phyloP scores from a whole-genome alignment of 1,284 basidiomycete genomes.

The Apiotrichum gamsii region DNA sequence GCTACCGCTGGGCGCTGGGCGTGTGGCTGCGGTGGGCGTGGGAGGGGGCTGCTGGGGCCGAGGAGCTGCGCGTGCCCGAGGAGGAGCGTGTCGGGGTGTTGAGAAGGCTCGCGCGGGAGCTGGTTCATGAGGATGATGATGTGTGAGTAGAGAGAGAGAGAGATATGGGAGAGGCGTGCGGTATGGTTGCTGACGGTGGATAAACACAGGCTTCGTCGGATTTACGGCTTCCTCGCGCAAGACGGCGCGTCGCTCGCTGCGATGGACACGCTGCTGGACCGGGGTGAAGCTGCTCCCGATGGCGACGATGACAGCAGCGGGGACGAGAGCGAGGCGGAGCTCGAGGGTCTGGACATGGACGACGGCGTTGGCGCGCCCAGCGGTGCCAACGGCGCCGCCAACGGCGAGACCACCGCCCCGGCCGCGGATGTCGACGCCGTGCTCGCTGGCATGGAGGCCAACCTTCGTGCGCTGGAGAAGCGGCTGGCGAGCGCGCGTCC shows the following conservation, averaged over 20 bases:
- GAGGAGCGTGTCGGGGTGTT: slow-evolving; percentile 3
- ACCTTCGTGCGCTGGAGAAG: slow-evolving; percentile 7
- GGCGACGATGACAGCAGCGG: background rate
- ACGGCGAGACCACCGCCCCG: no score
- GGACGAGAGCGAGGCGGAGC: slow-evolving; percentile 8
- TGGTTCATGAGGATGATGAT: slow-evolving; percentile 15
- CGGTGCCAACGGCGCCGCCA: no score
- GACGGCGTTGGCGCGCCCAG: background rate
- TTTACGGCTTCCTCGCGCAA: slow-evolving; percentile 4
- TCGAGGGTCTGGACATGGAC: slow-evolving; percentile 14
- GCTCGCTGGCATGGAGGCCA: slow-evolving; percentile 13
- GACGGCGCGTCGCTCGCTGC: background rate
- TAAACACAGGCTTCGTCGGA: slow-evolving; percentile 6
- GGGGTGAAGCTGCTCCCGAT: background rate
- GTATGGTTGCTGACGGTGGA: background rate
- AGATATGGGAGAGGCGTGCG: no score
- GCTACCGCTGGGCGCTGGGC: slow-evolving; percentile 18
- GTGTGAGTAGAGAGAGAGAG: slow-evolving; percentile 10
- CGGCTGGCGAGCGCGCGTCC: slow-evolving; percentile 4
- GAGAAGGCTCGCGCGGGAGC: slow-evolving; percentile 10
- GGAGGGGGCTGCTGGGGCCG: background rate
- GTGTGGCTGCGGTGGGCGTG: slow-evolving; percentile 13
- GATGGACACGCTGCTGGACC: slow-evolving; percentile 4
- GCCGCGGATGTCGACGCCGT: slow-evolving; percentile 8
- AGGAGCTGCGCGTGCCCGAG: slow-evolving; percentile 1